Evolutionary conservation across 148 eudicot genomes (phyloP), one percentile per base, ranked within the genome.

Genomic region (Agrostemma githago): DNA sequence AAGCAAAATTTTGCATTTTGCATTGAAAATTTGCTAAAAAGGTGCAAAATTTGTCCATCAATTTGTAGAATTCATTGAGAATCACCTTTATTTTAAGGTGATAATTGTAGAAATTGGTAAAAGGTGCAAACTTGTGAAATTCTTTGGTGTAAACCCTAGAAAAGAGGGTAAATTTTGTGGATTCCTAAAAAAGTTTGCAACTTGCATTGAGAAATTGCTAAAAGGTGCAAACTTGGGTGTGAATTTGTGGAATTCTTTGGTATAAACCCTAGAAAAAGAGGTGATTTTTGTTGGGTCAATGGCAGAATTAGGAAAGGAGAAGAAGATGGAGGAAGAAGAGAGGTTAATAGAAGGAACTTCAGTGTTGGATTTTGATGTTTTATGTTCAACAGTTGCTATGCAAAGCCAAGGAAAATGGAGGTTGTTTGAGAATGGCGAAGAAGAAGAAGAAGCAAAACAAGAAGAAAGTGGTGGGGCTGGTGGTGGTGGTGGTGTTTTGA

Each of bases 361-460:
- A 11, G 89, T 88, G 20, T 70, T 95, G 86, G 97, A 95, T 83
- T 90, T 95, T 78, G 91, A 95, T 65, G 51, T 83, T 83, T 79
- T 95, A 26, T 95, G 99, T 76, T 83, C 99, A 16, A 84, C 89
- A 56, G 99, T 90, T 77, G 99, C 90, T 40, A 78, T 85, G 89
- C 97, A 91, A 78, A 88, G 87, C 68, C 87, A 91, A 66, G 96
- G 97, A 37, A 87, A 90, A 77, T 90, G 94, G 92, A 83, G 72
- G 21, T 79, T 79, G 59, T 72, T 87, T 70, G 84, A 83, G 39
- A 76, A 72, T 66, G 73, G 81, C 46, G 80, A 79, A 9, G 85
- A 74, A 8, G 80, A 60, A 7, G 79, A 69, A 11, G 85, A 78
- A 5, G 78, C 34, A 8, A 84, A 74, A 8, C 79, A 60, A 7